Evolutionary conservation across 2,329 filamentous ascomycete species (phyloP).

Genomic region (Microthyrium microscopicum): DNA sequence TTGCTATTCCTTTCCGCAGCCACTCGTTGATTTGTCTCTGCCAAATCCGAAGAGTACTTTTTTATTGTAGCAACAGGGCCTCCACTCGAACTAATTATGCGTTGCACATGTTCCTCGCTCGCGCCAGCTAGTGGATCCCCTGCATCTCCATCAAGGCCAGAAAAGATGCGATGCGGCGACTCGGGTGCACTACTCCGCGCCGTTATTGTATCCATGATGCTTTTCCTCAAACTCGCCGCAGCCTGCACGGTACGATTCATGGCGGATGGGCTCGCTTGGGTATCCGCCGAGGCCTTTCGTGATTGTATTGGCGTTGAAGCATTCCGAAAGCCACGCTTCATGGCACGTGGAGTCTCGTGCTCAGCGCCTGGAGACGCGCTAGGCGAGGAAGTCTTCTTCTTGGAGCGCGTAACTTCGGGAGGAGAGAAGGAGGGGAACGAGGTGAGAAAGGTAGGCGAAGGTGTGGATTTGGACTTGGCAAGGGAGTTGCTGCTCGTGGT

Average conservation of each 20-base stretch:
- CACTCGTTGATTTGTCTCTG: conserved; percentile 6
- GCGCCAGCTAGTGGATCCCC: conserved; percentile 6
- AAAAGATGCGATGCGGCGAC: conserved; percentile 4
- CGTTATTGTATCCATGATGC: conserved; percentile 4
- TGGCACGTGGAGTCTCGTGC: no score
- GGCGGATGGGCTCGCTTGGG: no score
- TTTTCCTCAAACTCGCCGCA: conserved; percentile 6
- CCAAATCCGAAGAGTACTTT: conserved; percentile 7
- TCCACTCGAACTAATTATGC: conserved; percentile 5
- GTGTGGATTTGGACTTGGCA: no score
- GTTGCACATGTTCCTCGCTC: conserved; percentile 5
- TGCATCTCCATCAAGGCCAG: conserved; percentile 5
- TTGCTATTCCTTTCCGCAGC: conserved; percentile 6
- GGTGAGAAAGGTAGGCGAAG: no score
- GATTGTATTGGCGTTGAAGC: no score
- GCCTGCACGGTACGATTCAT: conserved; percentile 2
- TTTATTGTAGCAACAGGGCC: conserved; percentile 2
- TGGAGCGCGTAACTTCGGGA: no score
- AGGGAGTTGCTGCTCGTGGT: no score
- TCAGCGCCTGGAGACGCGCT: no score
- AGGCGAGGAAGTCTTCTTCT: no score
- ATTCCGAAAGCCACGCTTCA: no score
- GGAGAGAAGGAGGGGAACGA: no score
- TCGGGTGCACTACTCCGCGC: neutral
- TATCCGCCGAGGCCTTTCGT: no score